Evolutionary conservation across 2,329 filamentous ascomycete species (phyloP).

Genomic region (Ramichloridium luteum): DNA sequence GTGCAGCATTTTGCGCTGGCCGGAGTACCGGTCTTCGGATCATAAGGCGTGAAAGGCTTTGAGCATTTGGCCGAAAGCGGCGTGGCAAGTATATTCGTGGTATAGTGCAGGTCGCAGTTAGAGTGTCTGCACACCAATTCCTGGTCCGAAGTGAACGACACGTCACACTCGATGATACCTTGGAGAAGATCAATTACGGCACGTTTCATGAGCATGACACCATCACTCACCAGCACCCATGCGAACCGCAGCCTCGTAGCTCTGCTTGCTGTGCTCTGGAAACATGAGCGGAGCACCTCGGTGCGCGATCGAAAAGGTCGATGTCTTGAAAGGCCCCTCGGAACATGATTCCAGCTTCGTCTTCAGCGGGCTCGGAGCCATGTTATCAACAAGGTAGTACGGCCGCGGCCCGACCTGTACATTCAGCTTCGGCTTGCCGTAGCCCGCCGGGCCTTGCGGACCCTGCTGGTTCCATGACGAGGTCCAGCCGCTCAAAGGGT

Average conservation of each 20-base stretch:
- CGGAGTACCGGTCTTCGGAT: conserved; percentile 26
- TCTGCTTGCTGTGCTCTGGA: conserved; percentile 51
- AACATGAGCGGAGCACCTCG: conserved; percentile 50
- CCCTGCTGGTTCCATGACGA: too few relatives aligned
- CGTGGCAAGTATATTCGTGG: conserved; percentile 52
- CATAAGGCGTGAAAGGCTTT: conserved; percentile 43
- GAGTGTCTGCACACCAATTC: conserved; percentile 57
- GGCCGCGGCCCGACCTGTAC: conserved; percentile 53
- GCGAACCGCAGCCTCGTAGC: conserved; percentile 48
- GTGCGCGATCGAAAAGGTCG: conserved; percentile 49
- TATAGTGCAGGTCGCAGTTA: conserved; percentile 56
- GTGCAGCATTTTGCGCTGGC: conserved; percentile 59
- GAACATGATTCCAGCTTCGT: conserved; percentile 46
- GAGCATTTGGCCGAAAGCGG: conserved; percentile 52
- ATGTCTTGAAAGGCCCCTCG: conserved; percentile 41
- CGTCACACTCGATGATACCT: conserved; percentile 52
- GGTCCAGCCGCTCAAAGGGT: too few relatives aligned
- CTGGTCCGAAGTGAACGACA: conserved; percentile 52
- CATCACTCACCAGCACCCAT: conserved; percentile 46
- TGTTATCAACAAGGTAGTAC: conserved; percentile 52
- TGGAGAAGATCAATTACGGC: not conserved
- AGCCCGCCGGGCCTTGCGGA: too few relatives aligned
- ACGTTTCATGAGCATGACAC: not conserved
- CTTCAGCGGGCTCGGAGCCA: conserved; percentile 50
- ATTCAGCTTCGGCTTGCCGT: too few relatives aligned